Base-by-base conservation (phyloP, 2,329 filamentous ascomycete genomes). In the Zalaria obscura region DNA sequence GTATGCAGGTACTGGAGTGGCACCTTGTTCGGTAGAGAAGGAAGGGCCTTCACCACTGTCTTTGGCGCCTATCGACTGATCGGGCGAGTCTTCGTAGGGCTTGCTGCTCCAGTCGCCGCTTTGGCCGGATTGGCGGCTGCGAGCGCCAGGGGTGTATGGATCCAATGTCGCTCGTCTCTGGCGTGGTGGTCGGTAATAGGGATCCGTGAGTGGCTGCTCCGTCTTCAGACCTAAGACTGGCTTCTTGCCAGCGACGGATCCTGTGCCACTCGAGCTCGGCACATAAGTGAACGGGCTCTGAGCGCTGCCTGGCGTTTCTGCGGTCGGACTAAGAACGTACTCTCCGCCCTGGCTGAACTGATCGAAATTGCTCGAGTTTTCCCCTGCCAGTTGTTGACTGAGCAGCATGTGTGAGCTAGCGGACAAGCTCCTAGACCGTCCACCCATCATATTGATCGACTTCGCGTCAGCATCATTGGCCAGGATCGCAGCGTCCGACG, bases 111-210 rank as follows among this genome's bases (percentile, higher is more conserved):
- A 63, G 33, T 72, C 69, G 11, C 63, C 63, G 47, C 63, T 70
- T 41, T 60, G 53, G 18, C 18, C n/a, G 7, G 45, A 47, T 9
- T 36, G 25, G 55, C 68, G 57, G 48, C 64, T 65, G 47, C 59
- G 65, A 38, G 60, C 55, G 28, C 61, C 59, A 7, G 66, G 61
- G 1, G 60, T 58, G 5, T 58, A 51, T 2, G 58, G 44, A 35
- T 75, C 76, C n/a, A 75, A 61, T 1, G 76, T 83, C 26, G 79
- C 74, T 38, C 76, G 74, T 35, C 81, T 74, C 42, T 77, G 70
- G 48, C 88, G 72, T 10, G 88, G 89, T 11, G 86, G 85, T 38
- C 89, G 80, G 57, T 94, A 96, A 55, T 91, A 96, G 0, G 85
- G 85, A 57, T 93, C 86, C 2, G 75, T 51, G 6, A 52, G 52